Conservation (phyloP, 768 basidiomycete species). For the Agaricus subrufescens region DNA sequence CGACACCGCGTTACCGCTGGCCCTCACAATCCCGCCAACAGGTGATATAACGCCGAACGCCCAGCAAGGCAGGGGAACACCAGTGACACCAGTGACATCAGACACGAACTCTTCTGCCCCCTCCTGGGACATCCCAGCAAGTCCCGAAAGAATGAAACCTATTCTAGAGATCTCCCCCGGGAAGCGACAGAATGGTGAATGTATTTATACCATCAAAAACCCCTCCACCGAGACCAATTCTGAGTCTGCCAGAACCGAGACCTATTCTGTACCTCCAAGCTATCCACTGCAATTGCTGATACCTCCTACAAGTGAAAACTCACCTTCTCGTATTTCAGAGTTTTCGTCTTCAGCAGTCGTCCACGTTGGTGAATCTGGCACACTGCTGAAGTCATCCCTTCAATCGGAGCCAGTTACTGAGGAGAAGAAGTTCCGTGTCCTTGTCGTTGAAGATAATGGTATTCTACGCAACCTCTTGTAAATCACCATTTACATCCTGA, state of each 20-base stretch:
- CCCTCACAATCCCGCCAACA: not conserved
- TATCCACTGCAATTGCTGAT: not conserved
- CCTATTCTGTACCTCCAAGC: not conserved
- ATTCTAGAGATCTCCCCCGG: not conserved
- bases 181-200: not conserved
- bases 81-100: not conserved
- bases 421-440: conserved; percentile 52
- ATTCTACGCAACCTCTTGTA: conserved; percentile 82
- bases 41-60: not conserved
- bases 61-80: not conserved
- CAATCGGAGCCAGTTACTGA: conserved; percentile 33
- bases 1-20: not conserved
- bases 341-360: conserved; percentile 37
- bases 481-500: conserved; percentile 23
- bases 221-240: not conserved
- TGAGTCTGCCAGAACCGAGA: not conserved
- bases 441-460: conserved; percentile 89
- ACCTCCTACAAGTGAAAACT: conserved; percentile 2
- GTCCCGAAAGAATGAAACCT: not conserved
- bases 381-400: conserved; percentile 63
- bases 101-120: too few relatives aligned
- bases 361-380: conserved; percentile 55
- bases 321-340: conserved; percentile 9
- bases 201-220: not conserved
- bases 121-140: not conserved